Conservation (phyloP, 768 basidiomycete genomes). For the Leccinum disarticulatum region DNA sequence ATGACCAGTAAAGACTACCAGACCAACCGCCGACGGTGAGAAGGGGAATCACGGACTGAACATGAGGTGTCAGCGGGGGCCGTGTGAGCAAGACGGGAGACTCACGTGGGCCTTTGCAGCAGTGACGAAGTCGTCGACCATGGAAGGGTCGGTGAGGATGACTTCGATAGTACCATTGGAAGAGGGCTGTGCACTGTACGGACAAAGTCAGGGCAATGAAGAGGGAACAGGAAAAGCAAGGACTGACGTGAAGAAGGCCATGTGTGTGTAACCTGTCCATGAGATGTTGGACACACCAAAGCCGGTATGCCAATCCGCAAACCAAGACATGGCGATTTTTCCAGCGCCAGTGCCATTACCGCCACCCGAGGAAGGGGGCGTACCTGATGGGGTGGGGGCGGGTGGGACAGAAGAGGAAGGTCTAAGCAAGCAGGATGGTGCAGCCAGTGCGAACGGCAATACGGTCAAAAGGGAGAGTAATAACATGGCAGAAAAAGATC, state of each 20-base stretch:
- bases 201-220: background rate
- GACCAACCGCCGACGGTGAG: conserved; percentile 70
- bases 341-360: conserved; percentile 28
- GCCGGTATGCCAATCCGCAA: conserved; percentile 61
- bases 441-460: conserved; percentile 30
- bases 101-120: conserved; percentile 30
- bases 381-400: background rate
- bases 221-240: background rate
- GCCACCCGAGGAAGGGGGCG: conserved; percentile 13
- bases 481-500: conserved; percentile 24
- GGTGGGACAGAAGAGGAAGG: conserved; percentile 4
- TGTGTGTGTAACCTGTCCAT: conserved; percentile 67
- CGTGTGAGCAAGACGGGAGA: background rate
- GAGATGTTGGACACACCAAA: conserved; percentile 50
- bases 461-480: conserved; percentile 22
- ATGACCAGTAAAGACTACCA: conserved; percentile 62
- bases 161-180: conserved; percentile 14
- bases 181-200: conserved; percentile 25
- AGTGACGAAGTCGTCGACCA: conserved; percentile 22
- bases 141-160: background rate
- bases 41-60: conserved; percentile 53
- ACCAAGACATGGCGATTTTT: conserved; percentile 62
- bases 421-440: conserved; percentile 27
- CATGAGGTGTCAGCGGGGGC: background rate
- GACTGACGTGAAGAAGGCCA: conserved; percentile 62